phyloP scores from a whole-genome alignment of 805 yeast genomes.

The Kluyveromyces dobzhanskii region DNA sequence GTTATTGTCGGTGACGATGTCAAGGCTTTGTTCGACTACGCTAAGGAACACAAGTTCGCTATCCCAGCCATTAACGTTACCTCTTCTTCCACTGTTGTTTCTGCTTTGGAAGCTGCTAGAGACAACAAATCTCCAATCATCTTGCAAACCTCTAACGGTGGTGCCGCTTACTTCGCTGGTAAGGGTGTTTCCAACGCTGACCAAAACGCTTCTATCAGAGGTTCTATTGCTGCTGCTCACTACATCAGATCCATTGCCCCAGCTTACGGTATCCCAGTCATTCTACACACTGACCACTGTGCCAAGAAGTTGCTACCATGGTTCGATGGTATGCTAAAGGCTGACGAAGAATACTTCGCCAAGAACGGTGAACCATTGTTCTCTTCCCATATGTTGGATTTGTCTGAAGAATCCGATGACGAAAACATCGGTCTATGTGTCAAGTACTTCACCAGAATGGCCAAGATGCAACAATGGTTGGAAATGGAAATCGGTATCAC shows the following conservation, averaged over 20 bases:
- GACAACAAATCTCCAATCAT: constrained; percentile 92
- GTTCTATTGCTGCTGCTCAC: constrained; percentile 96
- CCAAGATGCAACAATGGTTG: constrained; percentile 93
- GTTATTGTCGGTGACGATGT: constrained; percentile 99
- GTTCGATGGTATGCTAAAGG: constrained; percentile 96
- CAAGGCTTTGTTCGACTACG: constrained; percentile 71
- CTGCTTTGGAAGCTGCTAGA: constrained; percentile 96
- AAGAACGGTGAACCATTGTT: constrained; percentile 88
- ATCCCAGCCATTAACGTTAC: constrained; percentile 98
- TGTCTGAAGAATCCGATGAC: constrained; percentile 93
- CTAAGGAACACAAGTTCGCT: constrained; percentile 88
- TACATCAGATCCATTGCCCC: constrained; percentile 96
- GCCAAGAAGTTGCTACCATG: constrained; percentile 96
- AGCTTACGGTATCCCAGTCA: constrained; percentile 91
- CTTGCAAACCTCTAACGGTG: constrained; percentile 96
- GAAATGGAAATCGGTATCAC: constrained; percentile 99
- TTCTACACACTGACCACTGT: constrained; percentile 97
- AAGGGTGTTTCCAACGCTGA: constrained; percentile 93
- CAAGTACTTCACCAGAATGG: constrained; percentile 89
- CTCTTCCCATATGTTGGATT: constrained; percentile 98
- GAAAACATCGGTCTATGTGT: constrained; percentile 92
- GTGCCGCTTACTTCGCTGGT: constrained; percentile 99
- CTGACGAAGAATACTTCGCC: constrained; percentile 89
- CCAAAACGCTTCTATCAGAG: constrained; percentile 91
- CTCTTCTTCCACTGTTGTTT: constrained; percentile 92